Evolutionary conservation across 139 green algal species (phyloP).

Genomic region (Chlorella sp.): DNA sequence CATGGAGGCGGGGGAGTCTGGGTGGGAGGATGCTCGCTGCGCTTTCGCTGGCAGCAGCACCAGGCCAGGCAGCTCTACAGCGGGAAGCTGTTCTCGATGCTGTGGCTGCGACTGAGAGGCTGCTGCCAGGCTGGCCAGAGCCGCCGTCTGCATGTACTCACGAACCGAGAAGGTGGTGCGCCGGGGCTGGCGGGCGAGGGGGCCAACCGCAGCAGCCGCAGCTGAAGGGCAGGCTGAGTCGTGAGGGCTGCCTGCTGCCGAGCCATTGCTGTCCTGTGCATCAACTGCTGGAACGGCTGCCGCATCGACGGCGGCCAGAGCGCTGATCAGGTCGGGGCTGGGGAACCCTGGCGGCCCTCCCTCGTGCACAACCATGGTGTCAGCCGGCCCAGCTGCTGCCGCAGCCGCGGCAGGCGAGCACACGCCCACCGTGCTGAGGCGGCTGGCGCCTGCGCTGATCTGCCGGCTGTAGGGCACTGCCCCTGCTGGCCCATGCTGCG

Average conservation of each 20-base stretch:
- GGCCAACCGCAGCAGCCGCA: neutral
- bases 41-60: no score
- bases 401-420: neutral
- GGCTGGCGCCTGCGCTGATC: neutral
- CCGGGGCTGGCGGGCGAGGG: neutral
- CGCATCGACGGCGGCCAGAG: neutral
- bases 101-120: neutral
- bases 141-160: neutral
- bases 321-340: neutral
- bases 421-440: neutral
- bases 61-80: no score
- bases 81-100: neutral
- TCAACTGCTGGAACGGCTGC: no score
- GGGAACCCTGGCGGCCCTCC: neutral
- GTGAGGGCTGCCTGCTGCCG: neutral
- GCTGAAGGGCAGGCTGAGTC: no score
- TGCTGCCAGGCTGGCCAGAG: neutral
- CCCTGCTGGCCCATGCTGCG: no score
- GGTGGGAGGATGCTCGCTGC: no score
- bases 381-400: neutral
- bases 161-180: neutral
- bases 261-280: neutral
- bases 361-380: neutral
- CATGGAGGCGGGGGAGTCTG: no score
- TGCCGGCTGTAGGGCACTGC: no score